Evolutionary conservation across 768 basidiomycete species (phyloP).

Genomic region (Steccherinum ochraceum): DNA sequence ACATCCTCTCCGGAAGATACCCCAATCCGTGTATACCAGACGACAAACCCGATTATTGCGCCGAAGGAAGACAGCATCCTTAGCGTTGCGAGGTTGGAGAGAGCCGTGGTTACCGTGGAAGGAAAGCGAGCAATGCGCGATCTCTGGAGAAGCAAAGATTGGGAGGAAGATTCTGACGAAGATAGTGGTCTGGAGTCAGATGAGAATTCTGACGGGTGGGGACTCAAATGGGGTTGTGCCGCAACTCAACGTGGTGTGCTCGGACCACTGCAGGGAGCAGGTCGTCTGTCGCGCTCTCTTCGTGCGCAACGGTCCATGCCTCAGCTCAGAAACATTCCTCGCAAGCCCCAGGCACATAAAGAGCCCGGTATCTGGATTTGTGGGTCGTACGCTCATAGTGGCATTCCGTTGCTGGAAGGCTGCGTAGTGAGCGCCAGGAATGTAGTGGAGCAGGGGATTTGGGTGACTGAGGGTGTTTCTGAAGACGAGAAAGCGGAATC

Average conservation of each 20-base stretch:
- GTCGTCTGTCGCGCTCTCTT: conserved; percentile 4
- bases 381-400: conserved; percentile 63
- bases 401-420: conserved; percentile 75
- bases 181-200: conserved; percentile 9
- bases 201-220: neutral
- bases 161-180: conserved; percentile 8
- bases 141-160: conserved; percentile 29
- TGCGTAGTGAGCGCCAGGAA: conserved; percentile 70
- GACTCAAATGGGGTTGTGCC: conserved; percentile 38
- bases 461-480: conserved; percentile 15
- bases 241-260: conserved; percentile 29
- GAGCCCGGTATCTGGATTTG: conserved; percentile 60
- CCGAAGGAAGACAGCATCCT: conserved; percentile 44
- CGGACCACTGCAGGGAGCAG: conserved; percentile 48
- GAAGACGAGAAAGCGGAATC: neutral
- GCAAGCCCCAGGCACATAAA: neutral
- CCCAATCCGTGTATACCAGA: conserved; percentile 49
- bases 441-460: conserved; percentile 31
- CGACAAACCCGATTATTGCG: conserved; percentile 64
- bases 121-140: conserved; percentile 46
- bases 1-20: conserved; percentile 22
- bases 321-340: neutral
- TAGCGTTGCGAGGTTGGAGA: conserved; percentile 53
- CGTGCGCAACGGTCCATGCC: conserved; percentile 9
- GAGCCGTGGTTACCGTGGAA: conserved; percentile 48